Percentiles rank a stretch among this genome's conserved stretches.
These are phyloP conservation scores for Pseudotulostoma volvatum DNA, from an alignment of 495 filamentous ascomycete species.

Conservation along the genomic window DNA sequence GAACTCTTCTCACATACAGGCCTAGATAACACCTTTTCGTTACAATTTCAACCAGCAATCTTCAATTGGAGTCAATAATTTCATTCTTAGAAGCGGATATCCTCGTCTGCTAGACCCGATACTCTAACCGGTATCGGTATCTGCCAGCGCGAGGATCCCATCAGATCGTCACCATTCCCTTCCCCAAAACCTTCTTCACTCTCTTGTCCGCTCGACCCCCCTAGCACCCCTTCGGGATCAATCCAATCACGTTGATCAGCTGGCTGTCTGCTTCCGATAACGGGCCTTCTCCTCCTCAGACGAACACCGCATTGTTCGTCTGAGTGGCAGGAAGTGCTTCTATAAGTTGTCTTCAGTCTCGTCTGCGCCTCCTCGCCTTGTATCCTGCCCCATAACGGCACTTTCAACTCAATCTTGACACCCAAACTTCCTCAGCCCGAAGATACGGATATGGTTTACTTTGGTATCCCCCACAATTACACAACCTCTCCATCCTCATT, in stretches of 20 bases:
- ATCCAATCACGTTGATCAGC: conserved; percentile 20
- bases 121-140: conserved; percentile 78
- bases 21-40: conserved; percentile 68
- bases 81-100: conserved; percentile 39
- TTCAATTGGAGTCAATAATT: conserved; percentile 7
- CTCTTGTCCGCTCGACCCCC: conserved; percentile 72
- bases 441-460: conserved; percentile 63
- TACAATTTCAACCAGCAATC: too few species aligned
- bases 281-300: conserved; percentile 91
- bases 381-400: conserved; percentile 10
- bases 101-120: conserved; percentile 88
- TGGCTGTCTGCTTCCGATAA: too few species aligned
- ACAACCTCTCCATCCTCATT: conserved; percentile 62
- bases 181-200: conserved; percentile 62
- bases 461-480: conserved; percentile 61
- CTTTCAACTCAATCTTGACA: conserved; percentile 8
- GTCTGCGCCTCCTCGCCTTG: conserved; percentile 3
- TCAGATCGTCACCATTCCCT: conserved; percentile 71
- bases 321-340: conserved; percentile 59
- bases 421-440: conserved; percentile 4
- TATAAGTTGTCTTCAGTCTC: conserved; percentile 18
- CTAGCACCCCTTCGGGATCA: conserved; percentile 46
- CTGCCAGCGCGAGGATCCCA: conserved; percentile 52
- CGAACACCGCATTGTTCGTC: conserved; percentile 80
- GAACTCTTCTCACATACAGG: conserved; percentile 30